Percentiles rank a stretch among this genome's conserved stretches.
These are phyloP conservation scores for Gossypium mustelinum DNA, from an alignment of 345 rosid genomes.

Conservation along the genomic window DNA sequence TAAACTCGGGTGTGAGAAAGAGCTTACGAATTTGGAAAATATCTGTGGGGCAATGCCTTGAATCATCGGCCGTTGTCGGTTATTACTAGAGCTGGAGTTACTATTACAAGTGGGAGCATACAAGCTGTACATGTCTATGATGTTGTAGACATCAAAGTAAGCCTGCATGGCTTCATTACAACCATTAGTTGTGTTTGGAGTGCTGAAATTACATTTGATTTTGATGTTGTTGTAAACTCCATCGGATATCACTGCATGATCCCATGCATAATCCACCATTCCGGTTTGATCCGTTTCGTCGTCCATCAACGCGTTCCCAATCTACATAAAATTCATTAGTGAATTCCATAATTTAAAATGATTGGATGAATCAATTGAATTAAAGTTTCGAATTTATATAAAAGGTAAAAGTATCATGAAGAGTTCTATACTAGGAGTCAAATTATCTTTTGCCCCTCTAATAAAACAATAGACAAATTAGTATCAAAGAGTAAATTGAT, in stretches of 20 bases:
- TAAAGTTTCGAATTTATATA: neutral
- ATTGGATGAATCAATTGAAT: neutral
- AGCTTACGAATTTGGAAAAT: slow-evolving; percentile 43
- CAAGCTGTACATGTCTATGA: slow-evolving; percentile 77
- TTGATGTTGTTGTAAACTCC: slow-evolving; percentile 40
- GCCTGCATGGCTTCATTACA: slow-evolving; percentile 36
- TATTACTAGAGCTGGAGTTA: slow-evolving; percentile 20
- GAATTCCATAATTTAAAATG: neutral
- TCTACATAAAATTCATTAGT: slow-evolving; percentile 30
- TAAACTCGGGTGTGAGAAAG: neutral
- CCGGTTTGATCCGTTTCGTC: slow-evolving; percentile 73
- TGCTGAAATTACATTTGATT: slow-evolving; percentile 48
- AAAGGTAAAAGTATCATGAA: no score
- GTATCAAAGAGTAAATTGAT: no score
- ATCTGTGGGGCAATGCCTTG: slow-evolving; percentile 39
- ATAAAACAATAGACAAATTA: no score
- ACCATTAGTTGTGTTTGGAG: slow-evolving; percentile 5
- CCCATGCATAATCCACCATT: slow-evolving; percentile 81
- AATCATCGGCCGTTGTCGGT: slow-evolving; percentile 20
- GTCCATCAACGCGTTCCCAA: slow-evolving; percentile 72
- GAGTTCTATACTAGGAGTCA: no score
- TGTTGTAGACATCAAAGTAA: slow-evolving; percentile 45
- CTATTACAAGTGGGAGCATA: slow-evolving; percentile 46
- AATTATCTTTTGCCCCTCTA: no score
- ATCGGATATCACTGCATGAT: slow-evolving; percentile 82